Evolutionary conservation across 768 basidiomycete species (phyloP).

Genomic region (Calocera viscosa): DNA sequence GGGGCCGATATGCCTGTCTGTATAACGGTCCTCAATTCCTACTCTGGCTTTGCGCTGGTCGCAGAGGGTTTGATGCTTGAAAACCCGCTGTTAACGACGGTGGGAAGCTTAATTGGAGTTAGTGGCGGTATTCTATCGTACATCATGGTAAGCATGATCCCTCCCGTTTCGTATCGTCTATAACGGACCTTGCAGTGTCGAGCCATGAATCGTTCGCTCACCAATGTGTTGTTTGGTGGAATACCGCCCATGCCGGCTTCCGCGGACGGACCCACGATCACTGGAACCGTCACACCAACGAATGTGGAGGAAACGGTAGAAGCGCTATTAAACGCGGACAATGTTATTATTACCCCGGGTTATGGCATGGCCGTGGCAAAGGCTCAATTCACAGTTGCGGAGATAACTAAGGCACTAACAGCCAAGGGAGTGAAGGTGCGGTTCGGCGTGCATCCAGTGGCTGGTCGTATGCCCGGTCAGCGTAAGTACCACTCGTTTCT

Average conservation of each 20-base stretch:
- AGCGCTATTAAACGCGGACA: conserved; percentile 63
- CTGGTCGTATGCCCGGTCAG: conserved; percentile 87
- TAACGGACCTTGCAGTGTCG: conserved; percentile 49
- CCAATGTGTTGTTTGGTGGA: conserved; percentile 83
- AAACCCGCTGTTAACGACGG: conserved; percentile 67
- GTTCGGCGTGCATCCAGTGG: conserved; percentile 55
- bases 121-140: conserved; percentile 84
- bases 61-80: conserved; percentile 82
- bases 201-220: conserved; percentile 79
- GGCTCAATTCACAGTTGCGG: conserved; percentile 63
- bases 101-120: conserved; percentile 79
- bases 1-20: conserved; percentile 92
- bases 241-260: conserved; percentile 40
- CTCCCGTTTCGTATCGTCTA: background rate
- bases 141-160: conserved; percentile 55
- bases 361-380: conserved; percentile 91
- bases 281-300: conserved; percentile 59
- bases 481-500: conserved; percentile 27
- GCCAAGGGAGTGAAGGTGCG: conserved; percentile 60
- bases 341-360: conserved; percentile 58
- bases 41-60: conserved; percentile 81
- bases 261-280: conserved; percentile 56
- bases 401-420: conserved; percentile 60
- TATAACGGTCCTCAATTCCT: conserved; percentile 81
- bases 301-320: conserved; percentile 73